Base-by-base conservation (phyloP, 345 rosid species). In the Acer yangbiense region DNA sequence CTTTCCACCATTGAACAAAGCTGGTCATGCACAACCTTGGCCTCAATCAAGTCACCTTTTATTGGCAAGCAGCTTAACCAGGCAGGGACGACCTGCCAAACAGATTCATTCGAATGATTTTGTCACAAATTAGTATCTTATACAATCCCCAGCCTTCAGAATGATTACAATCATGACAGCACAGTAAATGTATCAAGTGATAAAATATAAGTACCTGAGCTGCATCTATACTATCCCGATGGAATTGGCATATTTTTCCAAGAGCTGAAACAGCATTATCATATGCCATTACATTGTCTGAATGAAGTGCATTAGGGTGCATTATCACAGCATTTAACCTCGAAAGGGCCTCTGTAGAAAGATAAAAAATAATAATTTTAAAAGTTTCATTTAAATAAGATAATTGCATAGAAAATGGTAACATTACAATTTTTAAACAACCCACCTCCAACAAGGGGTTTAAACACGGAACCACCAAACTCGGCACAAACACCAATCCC, bases 201-300 rank as follows among this genome's bases (percentile, higher is more conserved):
- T 29, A 13, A 39, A 39, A 78, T 41, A 2, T 0, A 69, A 76
- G 44, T 85, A 91, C 95, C 93, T 84, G 92, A 73, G 87, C 83
- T 68, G 93, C 86, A 81, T 91, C 89, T 17, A 91, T 84, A 75
- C 87, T 88, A 58, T 78, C 85, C 25, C 90, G 89, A 65, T 91
- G 90, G 74, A 84, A 88, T 75, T 86, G 91, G 76, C 93, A 91
- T 75, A 91, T 88, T 82, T 91, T 91, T 54, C 95, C 95, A 52
- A 91, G 86, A 76, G 95, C 95, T 17, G 95, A 89, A 80, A 91
- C 91, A 71, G 95, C 93, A 85, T 89, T 89, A 78, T 91, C 95
- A 84, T 89, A 89, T 13, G 93, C 93, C 93, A 91, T 86, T 35
- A 86, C 82, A 71, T 91, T 89, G 55, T 85, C 92, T 48, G 88